Conservation (phyloP, 257 asterid genomes). For the Echium plantagineum region DNA sequence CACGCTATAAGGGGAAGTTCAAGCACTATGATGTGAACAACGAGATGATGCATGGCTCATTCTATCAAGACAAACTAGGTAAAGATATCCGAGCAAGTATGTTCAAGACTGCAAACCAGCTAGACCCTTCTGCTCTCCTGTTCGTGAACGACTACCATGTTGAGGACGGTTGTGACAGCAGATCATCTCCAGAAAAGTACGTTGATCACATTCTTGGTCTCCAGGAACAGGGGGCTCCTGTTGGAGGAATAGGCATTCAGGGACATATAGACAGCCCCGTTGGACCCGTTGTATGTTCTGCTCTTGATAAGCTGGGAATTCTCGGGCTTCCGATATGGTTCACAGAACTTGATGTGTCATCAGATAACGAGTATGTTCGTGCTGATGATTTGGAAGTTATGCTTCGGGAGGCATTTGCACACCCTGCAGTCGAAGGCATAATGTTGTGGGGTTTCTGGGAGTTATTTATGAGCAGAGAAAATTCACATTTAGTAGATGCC, state of each 20-base stretch:
- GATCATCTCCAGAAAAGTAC: constrained; percentile 68
- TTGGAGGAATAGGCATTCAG: constrained; percentile 89
- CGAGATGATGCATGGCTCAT: constrained; percentile 89
- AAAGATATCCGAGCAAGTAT: constrained; percentile 45
- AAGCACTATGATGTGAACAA: constrained; percentile 81
- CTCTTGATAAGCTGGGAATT: constrained; percentile 56
- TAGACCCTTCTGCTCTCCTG: constrained; percentile 56
- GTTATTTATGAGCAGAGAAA: constrained; percentile 65
- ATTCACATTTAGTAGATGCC: constrained; percentile 55
- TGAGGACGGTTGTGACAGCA: constrained; percentile 58
- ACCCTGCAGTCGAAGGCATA: constrained; percentile 84
- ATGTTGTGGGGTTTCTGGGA: constrained; percentile 96
- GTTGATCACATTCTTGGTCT: constrained; percentile 61
- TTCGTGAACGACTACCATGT: constrained; percentile 77
- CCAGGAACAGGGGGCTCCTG: constrained; percentile 69
- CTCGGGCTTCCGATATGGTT: constrained; percentile 91
- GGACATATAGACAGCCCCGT: constrained; percentile 75
- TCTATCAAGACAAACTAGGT: constrained; percentile 69
- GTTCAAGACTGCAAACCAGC: constrained; percentile 63
- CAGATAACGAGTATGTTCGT: constrained; percentile 48
- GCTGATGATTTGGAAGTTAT: constrained; percentile 85
- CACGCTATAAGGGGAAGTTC: constrained; percentile 74
- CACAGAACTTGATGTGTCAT: constrained; percentile 77
- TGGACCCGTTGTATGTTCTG: constrained; percentile 64
- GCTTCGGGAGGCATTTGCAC: constrained; percentile 84